A percentile compares a stretch with the other conserved stretches of the same genome.
These are phyloP conservation scores for Tuber borchii DNA, from an alignment of 495 filamentous ascomycete genomes.

Conservation along the genomic window DNA sequence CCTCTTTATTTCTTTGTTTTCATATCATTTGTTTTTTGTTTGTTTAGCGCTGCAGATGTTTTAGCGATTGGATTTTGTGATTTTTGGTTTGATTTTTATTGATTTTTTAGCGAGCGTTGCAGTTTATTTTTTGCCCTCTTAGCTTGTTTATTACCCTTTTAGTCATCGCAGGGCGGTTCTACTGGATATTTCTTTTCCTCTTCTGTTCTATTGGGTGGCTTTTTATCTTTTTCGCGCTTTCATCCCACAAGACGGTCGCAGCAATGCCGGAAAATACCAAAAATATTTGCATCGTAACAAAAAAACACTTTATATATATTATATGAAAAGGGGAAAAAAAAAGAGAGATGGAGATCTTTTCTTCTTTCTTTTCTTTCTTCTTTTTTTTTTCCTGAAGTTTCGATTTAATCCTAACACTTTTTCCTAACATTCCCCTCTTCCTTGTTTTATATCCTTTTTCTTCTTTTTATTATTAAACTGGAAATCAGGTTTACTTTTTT, in stretches of 20 bases:
- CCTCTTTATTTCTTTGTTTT: conserved; percentile 25
- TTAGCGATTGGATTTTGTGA: conserved; percentile 22
- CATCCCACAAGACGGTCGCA: conserved; percentile 38
- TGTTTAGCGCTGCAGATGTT: conserved; percentile 28
- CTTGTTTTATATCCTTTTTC: conserved; percentile 39
- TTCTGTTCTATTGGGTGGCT: conserved; percentile 6
- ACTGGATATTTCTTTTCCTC: conserved; percentile 31
- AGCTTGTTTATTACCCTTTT: conserved; percentile 29
- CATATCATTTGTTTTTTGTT: conserved; percentile 31
- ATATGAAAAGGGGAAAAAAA: conserved; percentile 13
- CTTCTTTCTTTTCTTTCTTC: conserved; percentile 26
- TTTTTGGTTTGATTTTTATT: conserved; percentile 21
- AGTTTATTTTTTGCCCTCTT: conserved; percentile 30
- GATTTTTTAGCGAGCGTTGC: conserved; percentile 39
- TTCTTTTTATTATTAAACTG: conserved; percentile 5
- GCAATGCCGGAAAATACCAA: conserved; percentile 41
- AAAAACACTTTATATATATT: conserved; percentile 23
- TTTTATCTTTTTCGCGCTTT: background rate
- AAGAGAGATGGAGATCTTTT: conserved; percentile 36
- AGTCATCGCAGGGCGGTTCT: conserved; percentile 35
- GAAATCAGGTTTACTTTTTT: conserved; percentile 7
- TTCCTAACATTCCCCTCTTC: conserved; percentile 19
- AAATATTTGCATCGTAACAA: conserved; percentile 19
- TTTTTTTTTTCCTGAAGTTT: conserved; percentile 24
- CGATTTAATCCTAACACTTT: conserved; percentile 19